A percentile compares a stretch with the other conserved stretches of the same genome.
These are phyloP conservation scores for Cucurbita maxima DNA, from an alignment of 306 rosid genomes.

Conservation along the genomic window DNA sequence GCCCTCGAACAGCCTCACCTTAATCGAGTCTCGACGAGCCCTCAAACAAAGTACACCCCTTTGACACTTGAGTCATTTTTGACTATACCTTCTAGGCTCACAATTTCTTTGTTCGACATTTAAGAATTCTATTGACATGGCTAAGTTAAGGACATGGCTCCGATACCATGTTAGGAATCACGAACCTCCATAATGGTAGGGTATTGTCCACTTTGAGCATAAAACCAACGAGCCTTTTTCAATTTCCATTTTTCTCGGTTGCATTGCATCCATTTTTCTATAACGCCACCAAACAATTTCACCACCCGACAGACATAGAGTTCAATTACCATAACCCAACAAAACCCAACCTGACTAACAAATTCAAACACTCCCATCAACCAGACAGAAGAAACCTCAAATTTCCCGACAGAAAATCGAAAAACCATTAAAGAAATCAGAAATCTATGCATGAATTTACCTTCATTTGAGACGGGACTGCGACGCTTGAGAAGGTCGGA, in stretches of 20 bases:
- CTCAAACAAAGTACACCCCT: too few species aligned
- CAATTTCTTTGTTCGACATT: too few species aligned
- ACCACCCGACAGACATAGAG: not conserved
- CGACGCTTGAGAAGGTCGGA: conserved; percentile 52
- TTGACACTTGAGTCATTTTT: too few species aligned
- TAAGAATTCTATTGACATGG: too few species aligned
- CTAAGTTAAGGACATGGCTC: too few species aligned
- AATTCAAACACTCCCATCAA: not conserved
- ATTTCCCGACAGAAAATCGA: not conserved
- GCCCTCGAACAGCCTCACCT: too few species aligned
- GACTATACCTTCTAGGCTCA: too few species aligned
- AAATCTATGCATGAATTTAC: conserved; percentile 7
- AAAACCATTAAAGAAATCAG: not conserved
- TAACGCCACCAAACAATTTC: not conserved
- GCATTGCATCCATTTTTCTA: not conserved
- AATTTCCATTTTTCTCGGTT: not conserved
- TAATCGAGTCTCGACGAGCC: too few species aligned
- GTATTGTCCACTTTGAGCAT: too few species aligned
- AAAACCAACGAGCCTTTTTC: not conserved
- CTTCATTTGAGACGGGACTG: conserved; percentile 16
- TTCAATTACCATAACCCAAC: not conserved
- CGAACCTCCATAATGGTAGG: too few species aligned
- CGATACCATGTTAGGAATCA: too few species aligned
- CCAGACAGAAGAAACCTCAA: not conserved
- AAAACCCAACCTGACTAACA: too few species aligned